phyloP scores from a whole-genome alignment of 1,284 basidiomycete genomes.

The Puccinia triticina region DNA sequence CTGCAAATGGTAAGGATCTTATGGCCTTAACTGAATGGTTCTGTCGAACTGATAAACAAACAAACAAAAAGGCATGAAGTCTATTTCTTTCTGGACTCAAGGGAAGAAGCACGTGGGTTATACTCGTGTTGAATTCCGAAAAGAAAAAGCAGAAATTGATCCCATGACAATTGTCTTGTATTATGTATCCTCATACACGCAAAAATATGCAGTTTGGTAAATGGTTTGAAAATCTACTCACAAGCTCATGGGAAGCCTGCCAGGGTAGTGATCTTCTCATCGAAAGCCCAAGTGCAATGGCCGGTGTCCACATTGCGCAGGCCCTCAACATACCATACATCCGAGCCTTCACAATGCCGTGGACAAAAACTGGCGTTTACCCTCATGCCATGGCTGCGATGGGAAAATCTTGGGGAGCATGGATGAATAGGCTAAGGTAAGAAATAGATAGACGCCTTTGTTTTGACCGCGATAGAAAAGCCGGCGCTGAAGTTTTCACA shows the following conservation, averaged over 20 bases:
- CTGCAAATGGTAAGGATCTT: slow-evolving; percentile 16
- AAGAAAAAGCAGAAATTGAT: neutral
- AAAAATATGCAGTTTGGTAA: slow-evolving; percentile 73
- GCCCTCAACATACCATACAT: slow-evolving; percentile 92
- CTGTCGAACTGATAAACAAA: neutral
- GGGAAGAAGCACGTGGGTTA: slow-evolving; percentile 74
- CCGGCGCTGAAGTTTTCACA: neutral
- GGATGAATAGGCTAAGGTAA: slow-evolving; percentile 17
- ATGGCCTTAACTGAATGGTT: neutral
- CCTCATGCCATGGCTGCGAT: slow-evolving; percentile 79
- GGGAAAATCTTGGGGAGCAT: slow-evolving; percentile 4
- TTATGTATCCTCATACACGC: neutral
- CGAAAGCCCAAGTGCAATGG: slow-evolving; percentile 95
- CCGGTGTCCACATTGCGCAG: slow-evolving; percentile 95
- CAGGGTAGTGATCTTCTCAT: slow-evolving; percentile 88
- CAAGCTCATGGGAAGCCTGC: slow-evolving; percentile 91
- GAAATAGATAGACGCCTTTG: neutral
- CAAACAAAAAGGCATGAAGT: slow-evolving; percentile 65
- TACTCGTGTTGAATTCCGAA: neutral
- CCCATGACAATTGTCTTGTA: neutral
- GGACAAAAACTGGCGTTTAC: slow-evolving; percentile 76
- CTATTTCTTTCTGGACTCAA: slow-evolving; percentile 88
- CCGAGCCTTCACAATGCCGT: slow-evolving; percentile 79
- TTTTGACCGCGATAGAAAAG: neutral
- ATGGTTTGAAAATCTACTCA: slow-evolving; percentile 92